phyloP scores from a whole-genome alignment of 129 eudicot genomes.

The Chrysanthemum seticuspe region DNA sequence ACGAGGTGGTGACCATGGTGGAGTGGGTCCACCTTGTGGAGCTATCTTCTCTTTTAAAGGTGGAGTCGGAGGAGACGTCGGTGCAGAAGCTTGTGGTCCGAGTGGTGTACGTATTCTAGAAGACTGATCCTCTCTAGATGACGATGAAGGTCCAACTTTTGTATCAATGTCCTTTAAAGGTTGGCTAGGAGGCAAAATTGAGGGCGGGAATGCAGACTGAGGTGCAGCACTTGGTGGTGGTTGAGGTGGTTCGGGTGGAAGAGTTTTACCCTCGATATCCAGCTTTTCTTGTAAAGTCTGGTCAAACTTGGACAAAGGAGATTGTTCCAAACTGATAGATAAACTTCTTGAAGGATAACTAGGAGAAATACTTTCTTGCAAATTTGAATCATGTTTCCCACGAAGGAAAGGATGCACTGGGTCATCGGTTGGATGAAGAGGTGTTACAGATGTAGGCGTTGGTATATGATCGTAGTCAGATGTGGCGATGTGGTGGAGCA shows the following conservation, averaged over 20 bases:
- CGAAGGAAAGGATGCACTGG: conserved; percentile 30
- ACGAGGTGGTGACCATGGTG: conserved; percentile 35
- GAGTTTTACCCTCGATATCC: conserved; percentile 11
- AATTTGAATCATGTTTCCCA: conserved; percentile 4
- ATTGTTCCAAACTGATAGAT: conserved; percentile 8
- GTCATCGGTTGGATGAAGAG: conserved; percentile 8
- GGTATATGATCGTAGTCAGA: conserved; percentile 41
- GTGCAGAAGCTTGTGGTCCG: conserved; percentile 39
- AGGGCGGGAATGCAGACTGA: conserved; percentile 22
- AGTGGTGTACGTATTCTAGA: conserved; percentile 24
- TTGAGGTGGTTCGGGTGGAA: conserved; percentile 6
- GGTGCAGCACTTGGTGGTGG: conserved; percentile 10
- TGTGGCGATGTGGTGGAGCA: conserved; percentile 33
- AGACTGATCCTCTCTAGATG: conserved; percentile 29
- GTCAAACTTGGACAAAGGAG: conserved; percentile 7
- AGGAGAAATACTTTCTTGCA: conserved; percentile 17
- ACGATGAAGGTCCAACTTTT: conserved; percentile 21
- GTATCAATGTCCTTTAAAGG: conserved; percentile 18
- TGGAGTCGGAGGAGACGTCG: conserved; percentile 56
- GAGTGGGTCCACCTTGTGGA: conserved; percentile 22
- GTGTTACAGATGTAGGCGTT: conserved; percentile 6
- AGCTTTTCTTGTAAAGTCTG: conserved; percentile 6
- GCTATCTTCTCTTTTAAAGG: conserved; percentile 33
- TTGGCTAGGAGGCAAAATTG: conserved; percentile 21
- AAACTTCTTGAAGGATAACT: conserved; percentile 12